Base-by-base conservation (phyloP, 805 yeast genomes). In the Nakazawaea molendinolei region DNA sequence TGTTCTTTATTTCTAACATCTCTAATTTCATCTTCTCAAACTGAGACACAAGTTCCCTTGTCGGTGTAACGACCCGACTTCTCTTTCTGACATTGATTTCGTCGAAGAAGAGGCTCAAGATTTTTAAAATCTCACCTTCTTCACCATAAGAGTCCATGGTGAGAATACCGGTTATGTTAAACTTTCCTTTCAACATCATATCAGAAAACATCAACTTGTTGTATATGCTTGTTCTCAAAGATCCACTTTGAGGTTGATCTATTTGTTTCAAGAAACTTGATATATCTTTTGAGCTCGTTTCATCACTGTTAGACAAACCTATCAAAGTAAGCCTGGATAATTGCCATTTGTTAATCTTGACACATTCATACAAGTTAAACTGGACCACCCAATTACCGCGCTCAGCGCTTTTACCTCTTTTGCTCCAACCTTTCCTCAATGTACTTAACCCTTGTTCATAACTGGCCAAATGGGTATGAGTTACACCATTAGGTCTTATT, bases 191-290 rank as follows among this genome's bases (percentile, higher is more conserved):
- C 8, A 39, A 39, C 33, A 56, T 55, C 23, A 61, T 57, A 33
- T 71, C 76, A 25, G 70, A 58, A 30, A 74, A 57, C 3, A 74
- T 53, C 24, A 74, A 44, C 44, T 74, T 65, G 3, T 75, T 68
- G 13, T 74, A 54, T 44, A 68, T 71, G 21, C 69, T 65, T 8
- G 69, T 64, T 47, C 76, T 58, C 42, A 72, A 46, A n/a, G 60
- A 50, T 5, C 74, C 58, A 44, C 58, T 59, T 43, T 65, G 61
- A 42, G 59, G 55, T 39, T 51, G 60, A 31, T 56, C 52, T 12
- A 69, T 63, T 36, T 64, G 47, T 28, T 63, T 61, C 10, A 74
- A 48, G 31, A 74, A 63, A 36, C 72, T 63, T 5, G 78, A 76
- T 8, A 74, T 51, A 39, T 70, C 69, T 41, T n/a, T n/a, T n/a